Evolutionary conservation across 805 yeast species (phyloP), one percentile per base, ranked within the genome.

Genomic region (Nakazawaea anatomiae): DNA sequence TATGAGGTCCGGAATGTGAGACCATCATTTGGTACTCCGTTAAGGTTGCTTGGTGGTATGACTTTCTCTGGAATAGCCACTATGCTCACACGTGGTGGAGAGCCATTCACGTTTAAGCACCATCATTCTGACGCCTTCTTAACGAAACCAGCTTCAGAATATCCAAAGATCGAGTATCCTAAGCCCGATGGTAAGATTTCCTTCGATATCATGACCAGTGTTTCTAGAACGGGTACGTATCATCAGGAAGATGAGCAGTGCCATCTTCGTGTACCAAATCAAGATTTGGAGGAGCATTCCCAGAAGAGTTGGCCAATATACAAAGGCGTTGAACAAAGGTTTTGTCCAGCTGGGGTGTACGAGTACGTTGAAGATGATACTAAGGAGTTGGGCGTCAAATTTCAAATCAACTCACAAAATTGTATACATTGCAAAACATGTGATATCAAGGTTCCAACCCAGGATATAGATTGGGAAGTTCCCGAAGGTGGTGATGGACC

Each of bases 401-500:
- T 94, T 70, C 94, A 89, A 66, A 92, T 94, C 69, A 94, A 94
- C 70, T 81, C 96, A 25, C 99, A 94, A 70, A 94, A 94, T 69
- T 94, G 99, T 73, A 91, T 94, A 57, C 99, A 94, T 68, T 94
- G 99, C 73, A 94, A 94, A 70, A 92, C 98, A 1, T 92, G 99
- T 74, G 99, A 94, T 69, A 94, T 94, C 67, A 94, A 94, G 69
- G 95, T 86, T 8, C 99, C 99, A 6, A 76, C 89, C 0, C 97
- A 92, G 69, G 97, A 91, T 63, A 94, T 94, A 55, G 77, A 80
- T 63, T 94, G 99, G 99, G 80, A 83, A 10, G 96, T 89, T n/a
- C 99, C 99, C 6, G 98, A 94, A 72, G 98, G 99, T 54, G 97
- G 98, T 32, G 99, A 87, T 66, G 99, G 99, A 11, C 99, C 99